Evolutionary conservation across 2,329 filamentous ascomycete species (phyloP).

Genomic region (Hymenoscyphus infarciens): DNA sequence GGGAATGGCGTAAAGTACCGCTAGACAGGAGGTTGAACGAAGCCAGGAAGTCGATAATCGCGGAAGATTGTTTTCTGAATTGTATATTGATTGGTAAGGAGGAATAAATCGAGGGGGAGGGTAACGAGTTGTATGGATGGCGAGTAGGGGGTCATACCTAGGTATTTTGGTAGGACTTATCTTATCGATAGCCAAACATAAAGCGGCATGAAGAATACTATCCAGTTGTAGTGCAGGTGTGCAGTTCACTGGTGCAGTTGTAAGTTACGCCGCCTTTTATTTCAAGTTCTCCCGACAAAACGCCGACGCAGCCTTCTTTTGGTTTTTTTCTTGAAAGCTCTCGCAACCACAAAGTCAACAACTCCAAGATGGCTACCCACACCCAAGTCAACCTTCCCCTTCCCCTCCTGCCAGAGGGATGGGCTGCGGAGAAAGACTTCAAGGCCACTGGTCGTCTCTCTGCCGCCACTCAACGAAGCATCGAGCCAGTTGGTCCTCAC

Average conservation of each 20-base stretch:
- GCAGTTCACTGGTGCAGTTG: too few relatives aligned
- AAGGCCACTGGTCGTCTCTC: slow-evolving; percentile 77
- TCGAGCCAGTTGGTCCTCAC: slow-evolving; percentile 95
- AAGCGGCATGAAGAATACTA: not conserved
- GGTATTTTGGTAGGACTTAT: not conserved
- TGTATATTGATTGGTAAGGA: not conserved
- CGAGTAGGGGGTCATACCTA: not conserved
- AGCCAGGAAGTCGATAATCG: not conserved
- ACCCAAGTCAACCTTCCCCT: slow-evolving; percentile 56
- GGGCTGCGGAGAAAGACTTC: slow-evolving; percentile 89
- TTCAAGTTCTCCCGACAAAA: not conserved
- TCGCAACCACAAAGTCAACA: not conserved
- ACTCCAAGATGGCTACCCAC: slow-evolving; percentile 27
- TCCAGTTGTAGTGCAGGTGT: not conserved
- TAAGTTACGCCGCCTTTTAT: not conserved
- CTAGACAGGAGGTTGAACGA: not conserved
- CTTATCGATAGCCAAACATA: not conserved
- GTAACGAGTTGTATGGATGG: not conserved
- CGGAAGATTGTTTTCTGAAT: not conserved
- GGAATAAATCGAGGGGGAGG: not conserved
- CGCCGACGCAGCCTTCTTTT: not conserved
- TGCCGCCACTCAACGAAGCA: slow-evolving; percentile 73
- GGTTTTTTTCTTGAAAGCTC: not conserved
- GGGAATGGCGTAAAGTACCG: not conserved
- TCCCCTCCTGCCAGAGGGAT: slow-evolving; percentile 73